Evolutionary conservation across 148 eudicot genomes (phyloP), one percentile per base, ranked within the genome.

Genomic region (Heliamphora exappendiculata): DNA sequence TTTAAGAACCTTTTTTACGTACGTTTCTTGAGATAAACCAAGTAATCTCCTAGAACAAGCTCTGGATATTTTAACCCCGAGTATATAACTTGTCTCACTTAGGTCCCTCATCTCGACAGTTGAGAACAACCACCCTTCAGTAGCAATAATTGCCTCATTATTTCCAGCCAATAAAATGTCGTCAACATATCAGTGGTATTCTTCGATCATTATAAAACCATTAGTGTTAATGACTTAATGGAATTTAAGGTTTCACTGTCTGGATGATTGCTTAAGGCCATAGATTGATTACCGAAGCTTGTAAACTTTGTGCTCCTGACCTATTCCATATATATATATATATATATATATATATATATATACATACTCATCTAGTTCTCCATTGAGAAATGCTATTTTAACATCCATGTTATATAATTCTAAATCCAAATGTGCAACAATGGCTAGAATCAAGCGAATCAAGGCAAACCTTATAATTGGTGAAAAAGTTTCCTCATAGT

Each of bases 341-440:
- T 28, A 45, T 50, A 33, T 62, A 31, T 72, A 31, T 41, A 73
- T 73, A 19, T 73, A 73, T 13, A 73, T 73, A 9, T 73, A 49
- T 13, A 73, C 57, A 9, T 73, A 49, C 12, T 73, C 19, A n/a
- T 20, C 20, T 24, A 74, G 19, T 36, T 74, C 76, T 28, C 67
- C 54, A 74, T 74, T 74, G 24, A 74, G 64, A 37, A 73, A 73
- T 0, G 33, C 10, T 3, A 20, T 54, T 26, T 73, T 73, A 14
- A 55, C 49, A 16, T 73, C 64, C 50, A 73, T 55, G 20, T 54
- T 31, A 22, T 36, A 37, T 34, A 73, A 28, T 13, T 73, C 20
- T 22, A 70, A 50, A 31, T 70, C 42, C 41, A 70, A 49, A 29
- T 50, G 41, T 16, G 60, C 37, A 8, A 70, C 45, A n/a, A 73